Evolutionary conservation across 306 rosid genomes (phyloP), one percentile per base, ranked within the genome.

Genomic region (Glycyrrhiza uralensis): DNA sequence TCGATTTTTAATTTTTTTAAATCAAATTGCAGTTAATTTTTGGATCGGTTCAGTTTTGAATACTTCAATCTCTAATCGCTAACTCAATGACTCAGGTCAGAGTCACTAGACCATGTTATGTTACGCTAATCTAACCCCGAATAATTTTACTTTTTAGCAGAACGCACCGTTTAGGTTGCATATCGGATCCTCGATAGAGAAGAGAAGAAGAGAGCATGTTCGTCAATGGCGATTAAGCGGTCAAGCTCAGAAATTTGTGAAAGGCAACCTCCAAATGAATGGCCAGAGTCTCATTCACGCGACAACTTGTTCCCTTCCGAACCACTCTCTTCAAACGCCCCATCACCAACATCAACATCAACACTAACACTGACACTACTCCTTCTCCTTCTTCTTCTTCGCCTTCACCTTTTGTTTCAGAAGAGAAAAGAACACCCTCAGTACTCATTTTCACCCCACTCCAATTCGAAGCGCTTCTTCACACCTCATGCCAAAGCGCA

Each of bases 211-310:
- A 29, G 49, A 75, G 69, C 70, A 82, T 85, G 79, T 79, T 74
- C 81, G 80, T 74, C 66, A 74, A 85, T 85, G 92, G 89, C 84
- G 64, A 79, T 39, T 82, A 63, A 66, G 65, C 65, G 60, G 33
- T 39, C 63, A 30, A 45, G 32, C 32, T 61, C 75, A 9, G 44
- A 23, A 66, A 50, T 20, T 2, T 36, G 67, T 80, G 52, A 26
- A 74, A 41, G 8, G 8, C 69, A 68, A 17, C 4, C 54, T 52
- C 76, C 69, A 57, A 84, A 76, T 84, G 85, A 84, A 86, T 88
- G 95, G 92, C 90, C 66, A 82, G 87, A 66, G 35, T 82, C 77
- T 80, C 87, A n/a, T n/a, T n/a, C 71, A 30, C 68, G 6, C 97
- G 80, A 26, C 66, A 76, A 44, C 80, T 82, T 18, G 0, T 71